Conservation (phyloP, 2,329 filamentous ascomycete genomes). For the Epichloe glyceriae region DNA sequence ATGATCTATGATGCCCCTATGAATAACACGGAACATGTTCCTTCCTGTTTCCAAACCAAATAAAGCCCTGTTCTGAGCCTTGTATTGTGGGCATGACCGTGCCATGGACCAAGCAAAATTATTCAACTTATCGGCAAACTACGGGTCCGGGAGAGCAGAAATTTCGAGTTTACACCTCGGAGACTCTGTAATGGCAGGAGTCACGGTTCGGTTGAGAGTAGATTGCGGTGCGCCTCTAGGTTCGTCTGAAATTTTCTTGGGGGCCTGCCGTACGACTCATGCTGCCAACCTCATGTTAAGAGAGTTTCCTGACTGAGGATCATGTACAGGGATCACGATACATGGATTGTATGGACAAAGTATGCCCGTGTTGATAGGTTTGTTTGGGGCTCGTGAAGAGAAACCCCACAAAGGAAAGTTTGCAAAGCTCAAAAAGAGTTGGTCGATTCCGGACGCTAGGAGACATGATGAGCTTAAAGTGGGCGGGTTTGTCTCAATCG, state of each 20-base stretch:
- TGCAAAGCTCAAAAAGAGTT: not conserved
- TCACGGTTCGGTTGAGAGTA: not conserved
- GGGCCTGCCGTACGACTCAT: too few relatives aligned
- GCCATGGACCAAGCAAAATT: not conserved
- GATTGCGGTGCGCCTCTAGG: not conserved
- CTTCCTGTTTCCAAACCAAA: not conserved
- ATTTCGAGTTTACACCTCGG: not conserved
- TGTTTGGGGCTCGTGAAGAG: not conserved
- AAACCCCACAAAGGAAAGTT: not conserved
- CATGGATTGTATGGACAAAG: not conserved
- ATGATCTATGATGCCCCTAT: too few relatives aligned
- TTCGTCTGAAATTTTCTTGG: not conserved
- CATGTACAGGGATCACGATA: not conserved
- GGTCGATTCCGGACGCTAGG: not conserved
- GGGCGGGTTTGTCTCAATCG: not conserved
- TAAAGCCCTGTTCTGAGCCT: not conserved
- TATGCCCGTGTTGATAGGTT: too few relatives aligned
- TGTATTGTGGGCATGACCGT: not conserved
- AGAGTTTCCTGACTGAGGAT: not conserved
- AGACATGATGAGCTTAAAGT: not conserved
- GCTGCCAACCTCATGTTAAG: not conserved
- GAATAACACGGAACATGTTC: not conserved
- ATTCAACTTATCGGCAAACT: not conserved
- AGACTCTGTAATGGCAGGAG: not conserved
- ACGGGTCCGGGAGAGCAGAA: not conserved